A percentile compares a stretch with the other conserved stretches of the same genome.
Conservation (phyloP, 78 protist species). For the Guillardia theta region DNA sequence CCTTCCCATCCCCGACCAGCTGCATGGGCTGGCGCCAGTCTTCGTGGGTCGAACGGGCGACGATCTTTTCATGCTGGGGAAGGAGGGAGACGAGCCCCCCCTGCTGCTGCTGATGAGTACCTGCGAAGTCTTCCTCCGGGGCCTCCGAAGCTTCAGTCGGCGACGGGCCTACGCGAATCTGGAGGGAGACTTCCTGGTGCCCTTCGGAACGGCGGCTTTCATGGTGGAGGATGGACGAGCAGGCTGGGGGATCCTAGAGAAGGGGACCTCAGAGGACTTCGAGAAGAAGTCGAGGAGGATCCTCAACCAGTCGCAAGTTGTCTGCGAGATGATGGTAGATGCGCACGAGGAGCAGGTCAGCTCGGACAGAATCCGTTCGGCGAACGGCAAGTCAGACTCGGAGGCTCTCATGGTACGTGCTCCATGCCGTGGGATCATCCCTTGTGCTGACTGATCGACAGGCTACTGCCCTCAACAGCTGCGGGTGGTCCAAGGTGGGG, state of each 20-base stretch:
- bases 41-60: neutral
- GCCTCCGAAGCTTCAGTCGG: neutral
- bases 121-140: neutral
- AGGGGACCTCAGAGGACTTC: neutral
- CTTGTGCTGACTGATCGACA: neutral
- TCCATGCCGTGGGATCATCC: too few species aligned
- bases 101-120: neutral
- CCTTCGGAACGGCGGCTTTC: constrained; percentile 20
- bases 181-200: constrained; percentile 1
- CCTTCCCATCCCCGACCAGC: constrained; percentile 21
- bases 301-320: too few species aligned
- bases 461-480: neutral
- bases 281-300: too few species aligned
- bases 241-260: neutral
- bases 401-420: too few species aligned
- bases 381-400: too few species aligned
- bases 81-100: neutral
- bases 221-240: neutral
- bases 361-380: too few species aligned
- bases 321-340: too few species aligned
- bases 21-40: neutral
- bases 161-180: constrained; percentile 36
- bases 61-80: neutral
- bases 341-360: too few species aligned
- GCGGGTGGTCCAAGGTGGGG: constrained; percentile 5